Conservation (phyloP, 257 asterid genomes). For the Nicotiana benthamiana region DNA sequence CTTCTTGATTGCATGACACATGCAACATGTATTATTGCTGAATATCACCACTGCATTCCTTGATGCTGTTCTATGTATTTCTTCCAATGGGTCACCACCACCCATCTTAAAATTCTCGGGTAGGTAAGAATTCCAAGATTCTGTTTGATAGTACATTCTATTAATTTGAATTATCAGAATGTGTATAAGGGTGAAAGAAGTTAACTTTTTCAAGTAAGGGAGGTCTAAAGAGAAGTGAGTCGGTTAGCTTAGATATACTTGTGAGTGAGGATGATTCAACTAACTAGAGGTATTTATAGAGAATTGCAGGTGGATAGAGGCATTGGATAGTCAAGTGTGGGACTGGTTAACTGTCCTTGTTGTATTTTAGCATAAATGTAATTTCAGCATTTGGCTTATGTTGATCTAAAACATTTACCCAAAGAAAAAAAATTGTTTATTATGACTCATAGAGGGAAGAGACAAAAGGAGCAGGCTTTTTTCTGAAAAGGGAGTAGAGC, state of each 20-base stretch:
- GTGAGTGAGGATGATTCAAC: neutral
- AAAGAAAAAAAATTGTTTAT: neutral
- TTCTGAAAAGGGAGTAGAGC: neutral
- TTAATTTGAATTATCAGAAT: neutral
- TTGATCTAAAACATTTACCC: neutral
- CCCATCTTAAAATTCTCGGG: neutral
- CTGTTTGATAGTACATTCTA: neutral
- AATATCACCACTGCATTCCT: constrained; percentile 23
- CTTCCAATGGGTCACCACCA: neutral
- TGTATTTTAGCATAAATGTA: neutral
- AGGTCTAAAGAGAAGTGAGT: neutral
- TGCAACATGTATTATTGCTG: constrained; percentile 21
- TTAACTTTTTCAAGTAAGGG: too few relatives aligned
- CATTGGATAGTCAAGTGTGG: neutral
- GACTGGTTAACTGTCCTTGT: neutral
- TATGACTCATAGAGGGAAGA: neutral
- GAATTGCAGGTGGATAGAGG: neutral
- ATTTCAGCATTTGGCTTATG: neutral
- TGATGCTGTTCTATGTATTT: constrained; percentile 11
- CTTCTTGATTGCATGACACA: constrained; percentile 21
- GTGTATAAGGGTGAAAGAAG: neutral
- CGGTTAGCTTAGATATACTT: neutral
- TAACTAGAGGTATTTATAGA: neutral
- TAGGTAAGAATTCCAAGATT: neutral
- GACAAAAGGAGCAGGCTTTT: constrained; percentile 18